Evolutionary conservation across 2,329 filamentous ascomycete genomes (phyloP), one percentile per base, ranked within the genome.

Genomic region (Cercospora sesami): DNA sequence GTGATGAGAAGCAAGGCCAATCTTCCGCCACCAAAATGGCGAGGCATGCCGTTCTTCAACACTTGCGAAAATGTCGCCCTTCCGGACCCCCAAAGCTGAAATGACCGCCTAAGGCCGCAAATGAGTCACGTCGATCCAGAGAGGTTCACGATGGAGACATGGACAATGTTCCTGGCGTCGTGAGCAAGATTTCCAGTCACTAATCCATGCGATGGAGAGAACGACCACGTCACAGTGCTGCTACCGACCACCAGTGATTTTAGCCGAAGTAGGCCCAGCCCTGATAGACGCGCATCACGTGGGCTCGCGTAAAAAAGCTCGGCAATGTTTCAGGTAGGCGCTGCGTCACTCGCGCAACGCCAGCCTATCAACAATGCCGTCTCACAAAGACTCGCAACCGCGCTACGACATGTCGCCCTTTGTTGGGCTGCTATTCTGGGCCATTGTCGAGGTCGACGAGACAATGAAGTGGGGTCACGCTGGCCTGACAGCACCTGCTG

Each of bases 381-480:
- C 36, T 33, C 51, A 45, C 62, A 59, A 64, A 42, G 62, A 58
- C 51, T 28, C 53, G 62, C 48, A 57, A 64, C 51, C 48, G 31
- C 61, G 61, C 61, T 64, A 64, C 45, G 16, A 55, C 31, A 8
- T 33, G 10, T 45, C 16, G 16, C 48, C 59, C 62, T 42, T 59
- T 58, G 62, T 64, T 42, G 33, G 18, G 2, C 48, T 48, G 51
- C 62, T 64, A 64, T 64, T 64, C 62, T 64, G 14, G 62, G 62
- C 51, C 16, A 26, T 39, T 36, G 39, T 64, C 48, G 48, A 23
- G 12, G 23, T 28, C 48, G 48, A 28, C 12, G 31, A 18, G 53
- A 59, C 62, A 42, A 59, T 48, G 53, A 57, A 18, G 30, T 21
- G 30, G 51, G 23, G 53, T 55, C 51, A 64, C 48, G 53, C 48